phyloP scores from a whole-genome alignment of 108 stramenopile genomes.

The Pseudonitzschia delicatissima region DNA sequence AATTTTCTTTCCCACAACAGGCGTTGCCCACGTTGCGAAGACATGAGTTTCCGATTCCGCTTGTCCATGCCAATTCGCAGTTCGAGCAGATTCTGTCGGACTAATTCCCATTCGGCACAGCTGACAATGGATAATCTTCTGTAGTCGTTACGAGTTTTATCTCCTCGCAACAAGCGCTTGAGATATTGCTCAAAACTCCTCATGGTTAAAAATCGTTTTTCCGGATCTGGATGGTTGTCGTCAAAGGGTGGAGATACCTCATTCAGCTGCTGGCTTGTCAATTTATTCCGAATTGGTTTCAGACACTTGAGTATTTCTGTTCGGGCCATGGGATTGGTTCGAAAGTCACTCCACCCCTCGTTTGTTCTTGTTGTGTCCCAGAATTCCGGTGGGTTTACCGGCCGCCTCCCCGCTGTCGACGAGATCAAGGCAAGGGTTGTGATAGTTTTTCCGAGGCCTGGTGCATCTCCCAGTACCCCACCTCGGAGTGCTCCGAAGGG shows the following conservation, averaged over 20 bases:
- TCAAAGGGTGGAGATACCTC: not conserved
- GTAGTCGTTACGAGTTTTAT: not conserved
- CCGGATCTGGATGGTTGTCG: not conserved
- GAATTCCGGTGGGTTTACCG: constrained; percentile 45
- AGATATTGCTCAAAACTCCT: constrained; percentile 36
- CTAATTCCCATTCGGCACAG: constrained; percentile 22
- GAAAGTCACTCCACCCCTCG: constrained; percentile 6
- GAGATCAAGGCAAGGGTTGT: constrained; percentile 64
- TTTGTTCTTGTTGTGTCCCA: constrained; percentile 26
- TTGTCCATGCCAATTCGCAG: constrained; percentile 49
- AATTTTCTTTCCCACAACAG: constrained; percentile 49
- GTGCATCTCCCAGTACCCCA: constrained; percentile 80
- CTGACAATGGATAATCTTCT: constrained; percentile 4
- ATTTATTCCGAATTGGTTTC: not conserved
- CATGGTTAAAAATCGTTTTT: constrained; percentile 31
- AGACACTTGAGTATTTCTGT: not conserved
- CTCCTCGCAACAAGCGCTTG: not conserved
- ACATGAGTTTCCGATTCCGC: constrained; percentile 33
- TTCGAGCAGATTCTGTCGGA: constrained; percentile 36
- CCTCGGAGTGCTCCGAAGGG: constrained; percentile 58
- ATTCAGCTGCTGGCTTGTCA: not conserved
- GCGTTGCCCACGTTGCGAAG: constrained; percentile 29
- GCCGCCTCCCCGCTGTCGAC: constrained; percentile 36
- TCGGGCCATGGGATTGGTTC: not conserved
- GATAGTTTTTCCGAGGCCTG: constrained; percentile 81